Base-by-base conservation (phyloP, 2,329 filamentous ascomycete species). In the Nigrospora osmanthi region DNA sequence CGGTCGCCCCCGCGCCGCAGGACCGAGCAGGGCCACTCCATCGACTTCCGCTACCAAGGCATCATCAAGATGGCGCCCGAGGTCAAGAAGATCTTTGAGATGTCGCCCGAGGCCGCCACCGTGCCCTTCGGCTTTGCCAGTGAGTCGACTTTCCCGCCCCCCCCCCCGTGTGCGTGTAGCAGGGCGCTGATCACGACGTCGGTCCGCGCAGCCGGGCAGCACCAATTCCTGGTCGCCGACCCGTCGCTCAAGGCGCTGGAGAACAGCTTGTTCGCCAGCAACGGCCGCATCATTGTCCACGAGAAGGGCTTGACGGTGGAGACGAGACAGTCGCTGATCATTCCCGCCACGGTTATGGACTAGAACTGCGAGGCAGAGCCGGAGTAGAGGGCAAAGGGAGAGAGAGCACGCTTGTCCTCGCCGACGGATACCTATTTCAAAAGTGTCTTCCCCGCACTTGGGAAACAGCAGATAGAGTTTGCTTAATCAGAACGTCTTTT, bases 1-100 rank as follows among this genome's bases (percentile, higher is more conserved):
- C 15, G 35, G 38, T 42, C 37, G 23, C 23, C 23, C 12, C 15
- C 11, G 13, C n/a, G 7, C 43, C 16, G 28, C 33, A 51, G 44
- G 33, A 49, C 44, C 15, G 47, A 49, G 28, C 42, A 47, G 16
- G 47, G 47, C 14, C 42, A 47, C 13, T 38, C 23, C 15, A 51
- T 49, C 17, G 47, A 51, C 34, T 36, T 45, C 28, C 44, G 39
- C 19, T 40, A 41, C 38, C 19, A 35, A 19, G 45, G 45, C 32
- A 38, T 47, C 14, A 42, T 48, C 15, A 44, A 42, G n/a, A 43
- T 51, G 42, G 38, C 36, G 11, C 37, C 40, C 6, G 40, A 44
- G 13, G 38, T 39, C 36, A 33, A 32, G 31, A 49, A 46, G 38
- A 35, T 46, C 33, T 51, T 44, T n/a, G 23, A 19, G 36, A 32